A percentile compares a stretch with the other conserved stretches of the same genome.
These are phyloP conservation scores for Aspergillus ruber DNA, from an alignment of 2,329 filamentous ascomycete species.

Conservation along the genomic window DNA sequence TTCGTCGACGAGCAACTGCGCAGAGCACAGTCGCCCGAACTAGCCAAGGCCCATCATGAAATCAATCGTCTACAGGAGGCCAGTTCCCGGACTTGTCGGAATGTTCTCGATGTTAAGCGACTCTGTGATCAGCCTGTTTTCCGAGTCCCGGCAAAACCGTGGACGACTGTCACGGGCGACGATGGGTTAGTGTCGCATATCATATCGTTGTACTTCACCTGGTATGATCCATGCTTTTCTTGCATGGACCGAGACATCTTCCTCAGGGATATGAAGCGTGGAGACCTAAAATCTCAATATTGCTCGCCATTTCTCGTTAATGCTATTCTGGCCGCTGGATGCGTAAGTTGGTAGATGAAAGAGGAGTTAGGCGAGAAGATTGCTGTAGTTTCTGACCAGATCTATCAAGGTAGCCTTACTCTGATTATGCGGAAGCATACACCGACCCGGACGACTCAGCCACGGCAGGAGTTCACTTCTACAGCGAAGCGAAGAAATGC, in stretches of 20 bases:
- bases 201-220: conserved; percentile 18
- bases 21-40: too few species aligned
- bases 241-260: conserved; percentile 24
- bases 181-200: conserved; percentile 26
- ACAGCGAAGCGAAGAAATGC: conserved; percentile 17
- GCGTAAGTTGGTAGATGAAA: conserved; percentile 5
- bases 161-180: conserved; percentile 25
- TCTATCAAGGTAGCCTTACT: conserved; percentile 4
- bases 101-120: conserved; percentile 8
- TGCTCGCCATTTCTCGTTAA: conserved; percentile 28
- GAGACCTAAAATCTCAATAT: conserved; percentile 15
- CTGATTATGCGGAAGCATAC: conserved; percentile 15
- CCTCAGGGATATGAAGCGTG: conserved; percentile 22
- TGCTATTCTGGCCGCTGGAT: conserved; percentile 19
- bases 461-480: conserved; percentile 19
- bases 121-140: conserved; percentile 10
- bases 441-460: conserved; percentile 8
- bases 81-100: not conserved
- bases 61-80: not conserved
- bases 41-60: not conserved
- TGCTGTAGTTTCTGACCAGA: not conserved
- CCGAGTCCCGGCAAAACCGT: conserved; percentile 18
- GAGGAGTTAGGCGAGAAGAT: not conserved
- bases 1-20: not conserved
- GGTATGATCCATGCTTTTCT: conserved; percentile 16